These are phyloP conservation scores for Gynandropsis gynandra DNA, from an alignment of 345 rosid species.

Conservation along the genomic window DNA sequence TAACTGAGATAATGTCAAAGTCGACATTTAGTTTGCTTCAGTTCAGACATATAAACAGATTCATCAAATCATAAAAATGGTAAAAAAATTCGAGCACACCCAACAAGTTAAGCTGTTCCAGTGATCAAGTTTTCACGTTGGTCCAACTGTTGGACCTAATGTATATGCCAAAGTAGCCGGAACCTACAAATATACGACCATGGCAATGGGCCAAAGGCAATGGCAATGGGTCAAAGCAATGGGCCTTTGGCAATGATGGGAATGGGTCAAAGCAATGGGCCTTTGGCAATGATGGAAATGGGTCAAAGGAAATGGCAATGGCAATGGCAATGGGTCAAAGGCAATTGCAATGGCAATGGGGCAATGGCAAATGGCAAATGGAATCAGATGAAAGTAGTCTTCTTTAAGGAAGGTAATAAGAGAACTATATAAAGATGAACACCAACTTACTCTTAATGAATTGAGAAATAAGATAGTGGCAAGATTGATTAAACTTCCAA, in stretches of 20 bases:
- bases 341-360: no score
- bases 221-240: neutral
- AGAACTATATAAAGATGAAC: no score
- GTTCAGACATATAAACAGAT: neutral
- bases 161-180: constrained; percentile 65
- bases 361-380: no score
- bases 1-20: no score
- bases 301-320: no score
- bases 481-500: constrained; percentile 89
- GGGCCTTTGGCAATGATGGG: neutral
- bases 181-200: constrained; percentile 39
- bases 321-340: no score
- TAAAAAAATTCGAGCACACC: no score
- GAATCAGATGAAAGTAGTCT: no score
- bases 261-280: no score
- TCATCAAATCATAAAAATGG: neutral
- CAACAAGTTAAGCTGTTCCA: constrained; percentile 65
- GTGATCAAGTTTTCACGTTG: constrained; percentile 79
- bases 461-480: constrained; percentile 87
- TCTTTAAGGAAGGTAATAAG: no score
- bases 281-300: neutral
- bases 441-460: constrained; percentile 73
- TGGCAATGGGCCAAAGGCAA: no score
- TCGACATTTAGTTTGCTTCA: no score
- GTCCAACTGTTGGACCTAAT: constrained; percentile 66